Base-by-base conservation (phyloP, 768 basidiomycete species). In the Rhizopogon vinicolor region DNA sequence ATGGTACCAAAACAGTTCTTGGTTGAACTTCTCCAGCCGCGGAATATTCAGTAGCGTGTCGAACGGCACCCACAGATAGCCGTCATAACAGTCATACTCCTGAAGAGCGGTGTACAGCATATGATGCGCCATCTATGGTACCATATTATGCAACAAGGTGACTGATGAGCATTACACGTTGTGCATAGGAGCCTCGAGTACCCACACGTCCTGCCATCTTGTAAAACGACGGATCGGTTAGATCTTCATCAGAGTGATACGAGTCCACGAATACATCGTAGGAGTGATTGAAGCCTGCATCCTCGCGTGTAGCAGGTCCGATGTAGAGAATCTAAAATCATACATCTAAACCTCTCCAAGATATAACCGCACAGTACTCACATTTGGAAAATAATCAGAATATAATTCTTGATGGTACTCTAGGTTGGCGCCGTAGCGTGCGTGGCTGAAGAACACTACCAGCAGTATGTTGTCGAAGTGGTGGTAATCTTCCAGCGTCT, bases 1-100 rank as follows among this genome's bases (percentile, higher is more conserved):
- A 58, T 80, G 77, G 57, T 78, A 80, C 76, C 80, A 81, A 58
- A 79, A 76, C 14, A 65, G 60, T 44, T 65, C 65, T 59, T 78
- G 78, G 58, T 78, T 62, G 56, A 80, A 81, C 52, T 71, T 69
- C 51, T 77, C 68, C 7, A 79, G 67, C 31, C 79, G 77, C 12
- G 79, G 78, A 41, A 80, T 62, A 54, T 81, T 81, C 48, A 81
- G 67, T 18, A 80, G 63, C 7, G 78, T 75, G 57, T 80, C 77
- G 54, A 80, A 79, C 14, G 80, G 79, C 40, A 74, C 78, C 78
- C 79, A 80, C 14, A 80, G 72, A 60, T 79, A 79, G 5, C 79
- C 79, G 31, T 76, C 68, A 59, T 81, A 81, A 59, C 79, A 80
- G 12, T 61, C 67, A 50, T 76, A 61, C 46, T 74, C 75, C 43